Evolutionary conservation across 164 flowering plant species (phyloP).

Genomic region (Vitis rupestris): DNA sequence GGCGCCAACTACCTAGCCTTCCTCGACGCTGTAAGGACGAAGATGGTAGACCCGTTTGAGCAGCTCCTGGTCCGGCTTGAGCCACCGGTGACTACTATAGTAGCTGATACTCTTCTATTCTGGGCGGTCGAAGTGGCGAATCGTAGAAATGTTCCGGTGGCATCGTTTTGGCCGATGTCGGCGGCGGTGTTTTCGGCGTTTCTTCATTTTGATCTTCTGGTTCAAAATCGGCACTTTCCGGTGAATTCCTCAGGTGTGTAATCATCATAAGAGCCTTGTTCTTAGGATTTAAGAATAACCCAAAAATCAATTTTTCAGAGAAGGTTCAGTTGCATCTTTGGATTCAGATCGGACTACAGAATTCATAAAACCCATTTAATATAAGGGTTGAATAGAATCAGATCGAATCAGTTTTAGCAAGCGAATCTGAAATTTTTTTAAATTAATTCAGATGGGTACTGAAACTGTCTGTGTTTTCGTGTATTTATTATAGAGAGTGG

Average conservation of each 20-base stretch:
- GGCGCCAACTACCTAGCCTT: slow-evolving; percentile 11
- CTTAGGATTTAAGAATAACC: too few species aligned
- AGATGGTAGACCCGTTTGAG: slow-evolving; percentile 26
- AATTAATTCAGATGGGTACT: background rate
- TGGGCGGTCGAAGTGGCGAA: slow-evolving; percentile 16
- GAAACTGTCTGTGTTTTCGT: background rate
- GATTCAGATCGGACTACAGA: too few species aligned
- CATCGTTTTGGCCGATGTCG: slow-evolving; percentile 18
- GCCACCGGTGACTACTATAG: slow-evolving; percentile 7
- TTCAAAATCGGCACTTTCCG: slow-evolving; percentile 1
- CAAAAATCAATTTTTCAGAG: too few species aligned
- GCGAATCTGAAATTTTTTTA: background rate
- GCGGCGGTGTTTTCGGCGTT: slow-evolving; percentile 12
- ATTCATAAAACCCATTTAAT: too few species aligned
- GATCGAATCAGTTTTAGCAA: too few species aligned
- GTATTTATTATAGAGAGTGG: slow-evolving; percentile 1
- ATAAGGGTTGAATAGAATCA: too few species aligned
- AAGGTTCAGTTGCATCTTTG: too few species aligned
- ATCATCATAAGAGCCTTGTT: too few species aligned
- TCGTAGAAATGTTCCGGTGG: slow-evolving; percentile 22
- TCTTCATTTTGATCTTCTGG: slow-evolving; percentile 4
- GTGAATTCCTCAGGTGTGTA: slow-evolving; percentile 13
- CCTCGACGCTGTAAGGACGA: slow-evolving; percentile 18
- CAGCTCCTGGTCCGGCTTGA: slow-evolving; percentile 19
- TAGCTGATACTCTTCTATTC: slow-evolving; percentile 13